Evolutionary conservation across 257 asterid genomes (phyloP).

Genomic region (Perilla frutescens): DNA sequence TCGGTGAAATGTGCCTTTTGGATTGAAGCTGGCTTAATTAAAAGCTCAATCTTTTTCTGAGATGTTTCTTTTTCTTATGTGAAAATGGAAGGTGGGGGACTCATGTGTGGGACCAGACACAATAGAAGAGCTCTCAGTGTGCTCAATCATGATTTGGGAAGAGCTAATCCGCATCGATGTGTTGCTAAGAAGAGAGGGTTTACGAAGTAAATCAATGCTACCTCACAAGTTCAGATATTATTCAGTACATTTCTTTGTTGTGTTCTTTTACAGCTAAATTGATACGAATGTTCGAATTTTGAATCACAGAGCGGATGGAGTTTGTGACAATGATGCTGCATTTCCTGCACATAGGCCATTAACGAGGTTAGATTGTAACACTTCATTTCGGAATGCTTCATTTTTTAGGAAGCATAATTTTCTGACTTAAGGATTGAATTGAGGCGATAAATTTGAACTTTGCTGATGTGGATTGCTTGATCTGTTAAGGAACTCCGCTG

Average conservation of each 20-base stretch:
- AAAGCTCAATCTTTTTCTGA: not conserved
- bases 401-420: not conserved
- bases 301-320: constrained; percentile 53
- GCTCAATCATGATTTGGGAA: constrained; percentile 57
- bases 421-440: not conserved
- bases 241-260: not conserved
- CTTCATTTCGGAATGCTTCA: constrained; percentile 26
- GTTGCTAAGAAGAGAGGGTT: constrained; percentile 61
- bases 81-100: constrained; percentile 50
- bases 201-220: constrained; percentile 52
- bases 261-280: not conserved
- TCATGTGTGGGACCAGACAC: constrained; percentile 48
- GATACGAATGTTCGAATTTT: constrained; percentile 14
- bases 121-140: constrained; percentile 68
- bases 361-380: constrained; percentile 53
- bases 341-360: constrained; percentile 58
- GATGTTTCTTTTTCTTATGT: not conserved
- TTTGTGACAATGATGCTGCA: constrained; percentile 46
- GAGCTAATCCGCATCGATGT: constrained; percentile 45
- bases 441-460: not conserved
- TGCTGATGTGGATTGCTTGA: constrained; percentile 28
- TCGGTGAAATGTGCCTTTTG: not conserved
- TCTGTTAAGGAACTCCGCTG: constrained; percentile 60
- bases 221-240: constrained; percentile 12
- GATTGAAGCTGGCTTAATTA: not conserved